These are phyloP conservation scores for Pichia sp. DNA, from an alignment of 1,139 yeast genomes.

Conservation along the genomic window DNA sequence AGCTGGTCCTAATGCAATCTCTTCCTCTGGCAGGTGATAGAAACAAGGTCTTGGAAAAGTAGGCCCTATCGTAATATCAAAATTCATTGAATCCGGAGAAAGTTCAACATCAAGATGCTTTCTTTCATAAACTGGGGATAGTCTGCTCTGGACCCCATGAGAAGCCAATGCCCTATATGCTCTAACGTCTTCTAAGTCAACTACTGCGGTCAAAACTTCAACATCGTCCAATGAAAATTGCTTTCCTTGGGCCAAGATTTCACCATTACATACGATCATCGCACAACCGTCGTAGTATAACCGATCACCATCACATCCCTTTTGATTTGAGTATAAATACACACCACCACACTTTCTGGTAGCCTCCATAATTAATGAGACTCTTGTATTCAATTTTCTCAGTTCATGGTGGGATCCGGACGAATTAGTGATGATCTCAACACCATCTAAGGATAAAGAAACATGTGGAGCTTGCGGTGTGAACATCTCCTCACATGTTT, in stretches of 20 bases:
- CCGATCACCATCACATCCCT: constrained; percentile 98
- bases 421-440: constrained; percentile 90
- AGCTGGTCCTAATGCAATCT: constrained; percentile 96
- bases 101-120: constrained; percentile 59
- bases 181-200: constrained; percentile 87
- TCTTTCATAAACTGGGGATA: constrained; percentile 53
- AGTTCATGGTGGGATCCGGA: constrained; percentile 96
- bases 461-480: constrained; percentile 97
- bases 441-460: constrained; percentile 88
- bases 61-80: constrained; percentile 65
- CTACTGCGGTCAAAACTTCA: constrained; percentile 89
- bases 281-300: constrained; percentile 97
- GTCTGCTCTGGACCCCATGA: constrained; percentile 70
- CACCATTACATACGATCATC: constrained; percentile 84
- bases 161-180: constrained; percentile 71
- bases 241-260: constrained; percentile 85
- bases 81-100: constrained; percentile 52
- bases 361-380: constrained; percentile 84
- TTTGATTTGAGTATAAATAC: constrained; percentile 87
- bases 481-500: constrained; percentile 94
- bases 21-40: constrained; percentile 86
- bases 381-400: constrained; percentile 78
- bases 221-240: constrained; percentile 88
- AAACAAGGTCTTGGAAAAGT: constrained; percentile 46
- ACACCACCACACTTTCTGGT: constrained; percentile 96